Evolutionary conservation across 1,284 basidiomycete species (phyloP).

Genomic region (Sporisorium exsertum): DNA sequence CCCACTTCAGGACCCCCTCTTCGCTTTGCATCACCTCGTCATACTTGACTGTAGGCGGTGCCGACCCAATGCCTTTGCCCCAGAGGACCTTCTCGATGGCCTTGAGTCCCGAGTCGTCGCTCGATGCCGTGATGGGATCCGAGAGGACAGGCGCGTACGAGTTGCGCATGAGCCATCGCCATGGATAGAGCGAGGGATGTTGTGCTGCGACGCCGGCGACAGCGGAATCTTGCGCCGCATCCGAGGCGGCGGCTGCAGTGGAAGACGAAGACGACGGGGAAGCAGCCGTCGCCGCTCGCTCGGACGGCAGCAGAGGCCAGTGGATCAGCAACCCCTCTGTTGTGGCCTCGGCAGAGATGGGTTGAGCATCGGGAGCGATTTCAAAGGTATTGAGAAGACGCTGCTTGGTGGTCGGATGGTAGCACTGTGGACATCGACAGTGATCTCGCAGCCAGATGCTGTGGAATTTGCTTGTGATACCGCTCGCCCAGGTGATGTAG

Average conservation of each 20-base stretch:
- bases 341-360: conserved; percentile 76
- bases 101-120: conserved; percentile 30
- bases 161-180: conserved; percentile 82
- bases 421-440: conserved; percentile 88
- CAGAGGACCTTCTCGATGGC: conserved; percentile 74
- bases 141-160: conserved; percentile 78
- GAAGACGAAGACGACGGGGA: conserved; percentile 7
- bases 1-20: conserved; percentile 81
- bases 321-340: conserved; percentile 77
- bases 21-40: conserved; percentile 81
- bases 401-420: conserved; percentile 90
- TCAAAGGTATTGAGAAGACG: conserved; percentile 86
- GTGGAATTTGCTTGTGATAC: conserved; percentile 70
- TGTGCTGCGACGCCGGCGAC: neutral
- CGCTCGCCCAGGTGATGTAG: conserved; percentile 49
- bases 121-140: conserved; percentile 73
- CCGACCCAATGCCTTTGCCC: conserved; percentile 80
- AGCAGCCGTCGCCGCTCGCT: conserved; percentile 13
- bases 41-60: conserved; percentile 82
- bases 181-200: conserved; percentile 85
- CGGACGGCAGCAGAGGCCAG: conserved; percentile 69
- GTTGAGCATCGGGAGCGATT: conserved; percentile 81
- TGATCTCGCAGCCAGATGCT: conserved; percentile 84
- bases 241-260: neutral
- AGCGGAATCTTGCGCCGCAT: conserved; percentile 7